Evolutionary conservation across 495 filamentous ascomycete genomes (phyloP).

Genomic region (Penicillium paxilli): DNA sequence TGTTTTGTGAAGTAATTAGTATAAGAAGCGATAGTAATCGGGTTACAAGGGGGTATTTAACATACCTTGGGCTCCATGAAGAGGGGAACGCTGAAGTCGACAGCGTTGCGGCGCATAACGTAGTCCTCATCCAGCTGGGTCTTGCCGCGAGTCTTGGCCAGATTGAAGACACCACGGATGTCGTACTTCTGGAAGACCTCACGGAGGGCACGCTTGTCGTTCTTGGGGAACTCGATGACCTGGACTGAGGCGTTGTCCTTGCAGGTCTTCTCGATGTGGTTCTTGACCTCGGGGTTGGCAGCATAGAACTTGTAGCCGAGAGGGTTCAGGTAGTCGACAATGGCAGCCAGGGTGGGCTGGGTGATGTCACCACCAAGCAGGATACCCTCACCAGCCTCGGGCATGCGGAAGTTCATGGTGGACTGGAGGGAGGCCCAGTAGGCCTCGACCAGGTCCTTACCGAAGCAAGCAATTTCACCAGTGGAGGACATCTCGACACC

Average conservation of each 20-base stretch:
- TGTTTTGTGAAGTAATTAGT: slow-evolving; percentile 59
- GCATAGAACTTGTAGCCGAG: slow-evolving; percentile 94
- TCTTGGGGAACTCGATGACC: slow-evolving; percentile 95
- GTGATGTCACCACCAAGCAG: slow-evolving; percentile 84
- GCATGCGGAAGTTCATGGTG: slow-evolving; percentile 98
- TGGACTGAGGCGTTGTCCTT: slow-evolving; percentile 72
- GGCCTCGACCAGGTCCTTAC: slow-evolving; percentile 90
- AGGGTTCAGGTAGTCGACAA: slow-evolving; percentile 82
- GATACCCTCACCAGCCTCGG: slow-evolving; percentile 88
- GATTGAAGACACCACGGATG: slow-evolving; percentile 93
- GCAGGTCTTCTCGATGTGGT: slow-evolving; percentile 69
- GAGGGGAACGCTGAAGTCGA: slow-evolving; percentile 95
- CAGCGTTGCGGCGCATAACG: slow-evolving; percentile 96
- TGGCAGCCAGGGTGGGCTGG: slow-evolving; percentile 63
- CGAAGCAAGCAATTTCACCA: slow-evolving; percentile 98
- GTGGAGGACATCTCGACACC: slow-evolving; percentile 97
- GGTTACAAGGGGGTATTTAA: not conserved
- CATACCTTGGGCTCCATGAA: slow-evolving; percentile 99
- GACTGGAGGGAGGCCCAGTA: slow-evolving; percentile 97
- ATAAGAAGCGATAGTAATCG: not conserved
- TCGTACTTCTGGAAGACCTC: slow-evolving; percentile 98
- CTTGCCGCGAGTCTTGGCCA: slow-evolving; percentile 80
- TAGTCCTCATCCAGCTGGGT: slow-evolving; percentile 91
- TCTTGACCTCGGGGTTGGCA: slow-evolving; percentile 76
- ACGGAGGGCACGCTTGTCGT: slow-evolving; percentile 90